Percentiles rank a stretch among this genome's conserved stretches.
These are phyloP conservation scores for Eucalyptus regnans DNA, from an alignment of 345 rosid genomes.

Conservation along the genomic window DNA sequence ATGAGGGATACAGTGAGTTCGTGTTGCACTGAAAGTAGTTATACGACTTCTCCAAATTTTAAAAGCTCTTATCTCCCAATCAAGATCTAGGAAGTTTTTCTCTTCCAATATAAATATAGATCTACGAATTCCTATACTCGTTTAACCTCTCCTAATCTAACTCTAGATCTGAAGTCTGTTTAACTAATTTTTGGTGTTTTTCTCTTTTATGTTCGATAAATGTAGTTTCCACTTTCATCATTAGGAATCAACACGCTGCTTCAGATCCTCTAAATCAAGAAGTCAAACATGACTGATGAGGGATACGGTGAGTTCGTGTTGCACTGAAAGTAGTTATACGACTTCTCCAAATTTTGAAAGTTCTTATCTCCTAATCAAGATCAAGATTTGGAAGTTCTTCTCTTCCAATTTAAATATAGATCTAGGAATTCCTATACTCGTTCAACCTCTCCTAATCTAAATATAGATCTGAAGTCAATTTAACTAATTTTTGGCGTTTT, in stretches of 20 bases:
- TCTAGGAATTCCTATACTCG: accelerated
- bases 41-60: background rate
- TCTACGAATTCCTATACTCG: accelerated
- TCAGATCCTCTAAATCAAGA: background rate
- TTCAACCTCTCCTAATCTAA: background rate
- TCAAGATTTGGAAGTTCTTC: background rate
- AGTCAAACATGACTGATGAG: background rate
- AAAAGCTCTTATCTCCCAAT: accelerated
- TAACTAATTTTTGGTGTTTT: too few relatives aligned
- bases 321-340: background rate
- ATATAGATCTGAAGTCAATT: accelerated
- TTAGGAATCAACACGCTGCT: too few relatives aligned
- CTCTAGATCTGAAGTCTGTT: accelerated
- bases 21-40: background rate
- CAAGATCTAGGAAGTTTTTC: too few relatives aligned
- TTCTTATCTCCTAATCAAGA: background rate
- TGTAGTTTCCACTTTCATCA: too few relatives aligned
- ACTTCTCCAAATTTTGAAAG: background rate
- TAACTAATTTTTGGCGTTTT: too few relatives aligned
- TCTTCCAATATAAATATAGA: background rate
- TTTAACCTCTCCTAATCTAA: background rate
- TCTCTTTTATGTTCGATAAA: accelerated
- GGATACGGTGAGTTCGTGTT: background rate
- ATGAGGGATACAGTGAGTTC: background rate
- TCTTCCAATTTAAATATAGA: background rate